Base-by-base conservation (phyloP, 345 rosid species). In the Turnera subulata region DNA sequence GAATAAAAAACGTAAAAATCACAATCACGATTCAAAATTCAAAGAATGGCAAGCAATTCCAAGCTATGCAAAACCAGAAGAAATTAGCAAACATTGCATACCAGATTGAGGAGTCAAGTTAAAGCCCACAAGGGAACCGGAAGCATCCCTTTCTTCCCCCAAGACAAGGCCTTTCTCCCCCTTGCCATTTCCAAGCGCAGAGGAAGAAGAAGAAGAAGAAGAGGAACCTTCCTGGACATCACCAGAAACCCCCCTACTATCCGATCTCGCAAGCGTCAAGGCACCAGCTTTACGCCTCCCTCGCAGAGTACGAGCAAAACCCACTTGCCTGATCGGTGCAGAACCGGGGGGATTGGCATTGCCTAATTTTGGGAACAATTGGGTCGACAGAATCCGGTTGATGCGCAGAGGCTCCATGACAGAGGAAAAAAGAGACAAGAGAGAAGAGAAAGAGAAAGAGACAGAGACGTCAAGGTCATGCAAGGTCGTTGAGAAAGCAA, bases 81-180 rank as follows among this genome's bases (percentile, higher is more conserved):
- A 26, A 42, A 35, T 55, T n/a, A n/a, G n/a, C n/a, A n/a, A 55
- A 14, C 12, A 53, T 46, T 18, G 23, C 40, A 35, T 73, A 81
- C 82, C 82, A 58, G 88, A 56, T 5, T 26, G 79, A 63, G 82
- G 78, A 77, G 46, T 33, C 64, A 86, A 73, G 55, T 82, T 73
- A 54, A 84, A 86, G n/a, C 89, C 88, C 51, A 86, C 67, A 43
- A 80, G 73, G 42, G 86, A 69, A 54, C 84, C 89, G 53, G 91
- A 77, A 11, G 35, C 83, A 70, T 92, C 94, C 52, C 59, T 79
- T 60, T 89, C 82, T 0, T 74, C 33, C n/a, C 79, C 89, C 23
- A 77, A 33, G 18, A 83, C 13, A 21, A 74, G 64, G 11, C 81
- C 79, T 22, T 69, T 69, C 6, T 53, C 55, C 48, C 59, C 79